These are phyloP conservation scores for Monosporascus cannonballus DNA, from an alignment of 2,329 filamentous ascomycete species.

Conservation along the genomic window DNA sequence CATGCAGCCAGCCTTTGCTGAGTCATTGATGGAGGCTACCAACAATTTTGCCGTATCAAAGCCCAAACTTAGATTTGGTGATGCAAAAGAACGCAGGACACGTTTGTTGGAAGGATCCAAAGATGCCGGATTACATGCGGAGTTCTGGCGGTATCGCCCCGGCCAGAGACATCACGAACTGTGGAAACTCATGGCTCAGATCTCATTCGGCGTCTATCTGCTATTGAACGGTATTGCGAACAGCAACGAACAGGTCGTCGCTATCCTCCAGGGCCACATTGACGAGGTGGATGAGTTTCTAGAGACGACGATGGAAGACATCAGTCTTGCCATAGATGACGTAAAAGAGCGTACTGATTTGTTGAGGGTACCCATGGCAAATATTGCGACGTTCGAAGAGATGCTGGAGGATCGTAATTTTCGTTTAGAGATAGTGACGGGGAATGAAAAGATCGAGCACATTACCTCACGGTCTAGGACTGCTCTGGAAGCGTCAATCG, in stretches of 20 bases:
- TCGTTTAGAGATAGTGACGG: conserved; percentile 72
- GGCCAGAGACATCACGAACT: conserved; percentile 80
- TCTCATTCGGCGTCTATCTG: conserved; percentile 88
- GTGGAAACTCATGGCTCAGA: conserved; percentile 84
- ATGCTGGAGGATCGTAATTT: conserved; percentile 85
- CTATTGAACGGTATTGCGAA: conserved; percentile 81
- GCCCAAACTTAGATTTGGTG: conserved; percentile 46
- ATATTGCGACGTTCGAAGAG: conserved; percentile 74
- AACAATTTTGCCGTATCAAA: conserved; percentile 39
- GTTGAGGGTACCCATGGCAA: conserved; percentile 76
- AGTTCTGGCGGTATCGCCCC: conserved; percentile 68
- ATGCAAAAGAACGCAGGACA: conserved; percentile 58
- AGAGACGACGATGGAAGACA: conserved; percentile 78
- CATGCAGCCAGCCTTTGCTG: conserved; percentile 78
- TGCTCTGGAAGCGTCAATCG: conserved; percentile 69
- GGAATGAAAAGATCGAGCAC: conserved; percentile 87
- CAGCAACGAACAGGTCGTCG: conserved; percentile 80
- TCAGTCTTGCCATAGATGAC: conserved; percentile 71
- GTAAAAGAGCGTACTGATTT: conserved; percentile 74
- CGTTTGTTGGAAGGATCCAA: conserved; percentile 61
- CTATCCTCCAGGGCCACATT: conserved; percentile 85
- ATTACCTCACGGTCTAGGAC: conserved; percentile 74
- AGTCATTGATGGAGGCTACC: conserved; percentile 70
- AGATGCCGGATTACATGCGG: conserved; percentile 65
- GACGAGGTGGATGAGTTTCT: conserved; percentile 91